Percentiles rank a stretch among this genome's conserved stretches.
These are phyloP conservation scores for Xylaria sp. DNA, from an alignment of 2,329 filamentous ascomycete species.

Conservation along the genomic window DNA sequence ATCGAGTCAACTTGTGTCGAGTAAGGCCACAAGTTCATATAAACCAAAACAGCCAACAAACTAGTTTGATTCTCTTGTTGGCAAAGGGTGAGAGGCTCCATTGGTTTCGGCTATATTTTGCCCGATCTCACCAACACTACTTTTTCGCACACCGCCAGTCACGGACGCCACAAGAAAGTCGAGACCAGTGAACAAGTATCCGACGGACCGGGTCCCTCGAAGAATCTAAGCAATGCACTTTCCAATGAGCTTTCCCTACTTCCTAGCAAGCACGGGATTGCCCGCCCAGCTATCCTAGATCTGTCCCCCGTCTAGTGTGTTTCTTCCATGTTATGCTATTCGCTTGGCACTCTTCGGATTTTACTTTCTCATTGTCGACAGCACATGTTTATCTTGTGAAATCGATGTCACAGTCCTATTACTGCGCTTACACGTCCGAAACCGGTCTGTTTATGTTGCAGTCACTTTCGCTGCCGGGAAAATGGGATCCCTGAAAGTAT, in stretches of 20 bases:
- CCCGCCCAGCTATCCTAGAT: neutral
- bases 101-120: slow-evolving; percentile 20
- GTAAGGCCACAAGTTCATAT: neutral
- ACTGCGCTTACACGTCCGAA: slow-evolving; percentile 28
- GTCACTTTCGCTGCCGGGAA: slow-evolving; percentile 29
- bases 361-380: neutral
- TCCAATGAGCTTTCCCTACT: slow-evolving; percentile 14
- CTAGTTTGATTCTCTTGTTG: slow-evolving; percentile 9
- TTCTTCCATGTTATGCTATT: neutral
- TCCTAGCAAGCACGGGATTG: slow-evolving; percentile 11
- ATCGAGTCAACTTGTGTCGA: slow-evolving; percentile 7
- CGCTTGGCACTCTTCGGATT: slow-evolving; percentile 2
- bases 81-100: slow-evolving; percentile 2
- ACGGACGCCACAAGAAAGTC: slow-evolving; percentile 15
- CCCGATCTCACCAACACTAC: slow-evolving; percentile 15
- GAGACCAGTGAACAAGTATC: slow-evolving; percentile 3
- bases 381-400: slow-evolving; percentile 1
- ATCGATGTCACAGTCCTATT: slow-evolving; percentile 11
- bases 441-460: slow-evolving; percentile 34
- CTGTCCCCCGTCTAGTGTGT: neutral
- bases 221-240: slow-evolving; percentile 8
- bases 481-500: slow-evolving; percentile 27
- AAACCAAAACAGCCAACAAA: slow-evolving; percentile 7
- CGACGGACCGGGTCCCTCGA: neutral
- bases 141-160: slow-evolving; percentile 33